Percentiles rank a stretch among this genome's conserved stretches.
phyloP scores from a whole-genome alignment of 768 basidiomycete species.

The Tricholoma furcatifolium region DNA sequence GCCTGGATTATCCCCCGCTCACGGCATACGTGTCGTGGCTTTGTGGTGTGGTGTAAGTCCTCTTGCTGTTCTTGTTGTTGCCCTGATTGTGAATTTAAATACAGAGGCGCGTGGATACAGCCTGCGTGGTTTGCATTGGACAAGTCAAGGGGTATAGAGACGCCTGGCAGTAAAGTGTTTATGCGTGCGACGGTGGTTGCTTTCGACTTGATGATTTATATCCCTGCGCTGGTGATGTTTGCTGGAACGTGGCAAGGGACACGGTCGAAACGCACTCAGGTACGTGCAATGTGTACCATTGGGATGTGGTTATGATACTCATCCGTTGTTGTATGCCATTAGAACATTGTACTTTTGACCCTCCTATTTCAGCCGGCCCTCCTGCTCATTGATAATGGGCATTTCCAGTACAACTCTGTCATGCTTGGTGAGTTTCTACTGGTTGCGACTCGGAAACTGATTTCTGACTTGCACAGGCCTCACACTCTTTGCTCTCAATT shows the following conservation, averaged over 20 bases:
- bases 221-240: constrained; percentile 72
- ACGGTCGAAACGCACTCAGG: constrained; percentile 78
- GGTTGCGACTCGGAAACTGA: background rate
- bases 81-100: background rate
- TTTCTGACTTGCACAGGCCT: constrained; percentile 46
- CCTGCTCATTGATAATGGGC: constrained; percentile 85
- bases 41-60: constrained; percentile 70
- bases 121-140: constrained; percentile 71
- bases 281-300: constrained; percentile 28
- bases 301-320: background rate
- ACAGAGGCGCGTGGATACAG: constrained; percentile 38
- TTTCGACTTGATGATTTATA: constrained; percentile 70
- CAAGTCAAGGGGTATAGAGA: constrained; percentile 72
- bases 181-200: constrained; percentile 78
- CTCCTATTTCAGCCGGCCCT: constrained; percentile 83
- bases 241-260: constrained; percentile 61
- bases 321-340: constrained; percentile 10
- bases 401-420: constrained; percentile 94
- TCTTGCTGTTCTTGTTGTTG: background rate
- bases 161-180: constrained; percentile 61
- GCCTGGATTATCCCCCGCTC: constrained; percentile 91
- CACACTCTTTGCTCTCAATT: constrained; percentile 65
- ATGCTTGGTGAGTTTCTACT: constrained; percentile 68
- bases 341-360: constrained; percentile 69
- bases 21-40: constrained; percentile 90